Evolutionary conservation across 192 early-diverging fungal genomes (phyloP).

Genomic region (Neocallimastix lanati): DNA sequence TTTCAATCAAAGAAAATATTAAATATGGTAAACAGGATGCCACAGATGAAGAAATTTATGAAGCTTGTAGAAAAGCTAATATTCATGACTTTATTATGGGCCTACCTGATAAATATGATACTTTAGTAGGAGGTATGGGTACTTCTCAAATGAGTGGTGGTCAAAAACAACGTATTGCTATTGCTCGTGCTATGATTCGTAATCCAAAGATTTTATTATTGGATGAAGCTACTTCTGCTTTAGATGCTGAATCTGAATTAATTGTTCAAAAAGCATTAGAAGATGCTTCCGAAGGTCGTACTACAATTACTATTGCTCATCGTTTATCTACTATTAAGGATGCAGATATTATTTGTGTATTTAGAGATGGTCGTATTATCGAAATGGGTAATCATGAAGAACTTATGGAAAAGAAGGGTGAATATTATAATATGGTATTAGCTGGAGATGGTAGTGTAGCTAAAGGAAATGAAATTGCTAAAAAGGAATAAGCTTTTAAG

Average conservation of each 20-base stretch:
- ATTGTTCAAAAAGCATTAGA: too few relatives aligned
- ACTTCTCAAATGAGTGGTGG: too few relatives aligned
- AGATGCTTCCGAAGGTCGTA: conserved; percentile 10
- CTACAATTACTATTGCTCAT: not conserved
- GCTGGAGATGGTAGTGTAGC: not conserved
- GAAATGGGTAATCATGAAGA: not conserved
- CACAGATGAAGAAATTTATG: conserved; percentile 10
- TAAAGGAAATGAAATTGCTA: not conserved
- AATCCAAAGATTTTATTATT: too few relatives aligned
- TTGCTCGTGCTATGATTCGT: too few relatives aligned
- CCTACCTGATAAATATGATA: conserved; percentile 41
- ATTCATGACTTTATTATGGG: conserved; percentile 38
- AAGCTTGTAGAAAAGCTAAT: conserved; percentile 32
- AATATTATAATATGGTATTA: not conserved
- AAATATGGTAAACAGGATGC: not conserved
- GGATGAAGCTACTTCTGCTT: too few relatives aligned
- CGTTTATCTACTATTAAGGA: not conserved
- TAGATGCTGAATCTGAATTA: too few relatives aligned
- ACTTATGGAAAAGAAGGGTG: not conserved
- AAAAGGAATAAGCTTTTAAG: not conserved
- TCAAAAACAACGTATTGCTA: too few relatives aligned
- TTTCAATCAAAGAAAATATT: not conserved
- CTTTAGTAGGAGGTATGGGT: conserved; percentile 53
- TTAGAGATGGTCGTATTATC: not conserved
- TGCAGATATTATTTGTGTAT: not conserved